These are phyloP conservation scores for Annona cherimola DNA, from an alignment of 164 flowering plant genomes.

Conservation along the genomic window DNA sequence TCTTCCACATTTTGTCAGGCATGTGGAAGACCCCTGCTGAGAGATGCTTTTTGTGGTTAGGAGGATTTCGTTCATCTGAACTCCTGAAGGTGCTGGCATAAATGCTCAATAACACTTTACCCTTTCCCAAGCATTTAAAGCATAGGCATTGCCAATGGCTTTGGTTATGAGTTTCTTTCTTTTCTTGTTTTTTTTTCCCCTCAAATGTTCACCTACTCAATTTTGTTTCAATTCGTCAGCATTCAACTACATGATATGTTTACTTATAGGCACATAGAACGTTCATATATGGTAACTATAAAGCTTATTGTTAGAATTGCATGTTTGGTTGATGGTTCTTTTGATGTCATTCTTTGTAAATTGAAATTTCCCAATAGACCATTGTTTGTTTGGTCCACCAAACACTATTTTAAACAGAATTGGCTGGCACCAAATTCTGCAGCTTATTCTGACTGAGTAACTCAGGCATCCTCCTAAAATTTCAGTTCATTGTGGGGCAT, in stretches of 20 bases:
- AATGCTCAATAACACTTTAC: not conserved
- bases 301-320: too few relatives aligned
- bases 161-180: not conserved
- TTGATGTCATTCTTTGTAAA: too few relatives aligned
- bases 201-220: too few relatives aligned
- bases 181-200: too few relatives aligned
- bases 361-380: too few relatives aligned
- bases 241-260: too few relatives aligned
- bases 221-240: too few relatives aligned
- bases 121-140: not conserved
- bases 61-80: slow-evolving; percentile 92
- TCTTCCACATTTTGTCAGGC: slow-evolving; percentile 82
- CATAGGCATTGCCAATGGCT: not conserved
- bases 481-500: not conserved
- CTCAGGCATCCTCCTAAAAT: not conserved
- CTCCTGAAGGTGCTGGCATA: slow-evolving; percentile 61
- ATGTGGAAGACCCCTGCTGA: slow-evolving; percentile 98
- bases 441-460: not conserved
- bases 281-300: too few relatives aligned
- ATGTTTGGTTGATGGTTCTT: too few relatives aligned
- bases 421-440: not conserved
- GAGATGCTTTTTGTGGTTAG: slow-evolving; percentile 90
- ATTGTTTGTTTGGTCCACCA: not conserved
- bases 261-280: too few relatives aligned
- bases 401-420: not conserved